Evolutionary conservation across 257 asterid genomes (phyloP).

Genomic region (Solanum bulbocastanum): DNA sequence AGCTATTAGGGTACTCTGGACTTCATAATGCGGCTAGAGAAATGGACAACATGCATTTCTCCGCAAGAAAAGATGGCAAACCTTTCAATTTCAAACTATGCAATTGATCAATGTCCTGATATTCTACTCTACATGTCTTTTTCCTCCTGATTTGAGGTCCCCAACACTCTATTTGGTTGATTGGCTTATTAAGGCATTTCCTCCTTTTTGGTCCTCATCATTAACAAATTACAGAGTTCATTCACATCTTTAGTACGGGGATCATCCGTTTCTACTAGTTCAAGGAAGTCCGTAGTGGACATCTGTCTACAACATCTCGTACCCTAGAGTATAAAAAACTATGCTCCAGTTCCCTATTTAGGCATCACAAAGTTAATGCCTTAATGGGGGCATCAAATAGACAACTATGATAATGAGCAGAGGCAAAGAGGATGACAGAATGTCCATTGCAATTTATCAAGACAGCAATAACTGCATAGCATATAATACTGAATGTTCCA

Average conservation of each 20-base stretch:
- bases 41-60: neutral
- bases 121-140: neutral
- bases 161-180: neutral
- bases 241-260: neutral
- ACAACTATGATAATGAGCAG: neutral
- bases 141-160: neutral
- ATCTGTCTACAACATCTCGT: neutral
- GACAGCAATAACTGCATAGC: neutral
- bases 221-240: neutral
- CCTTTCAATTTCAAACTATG: neutral
- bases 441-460: neutral
- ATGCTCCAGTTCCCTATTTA: neutral
- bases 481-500: neutral
- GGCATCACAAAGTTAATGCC: neutral
- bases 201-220: neutral
- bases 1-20: neutral
- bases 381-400: neutral
- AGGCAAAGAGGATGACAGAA: neutral
- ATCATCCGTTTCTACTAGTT: neutral
- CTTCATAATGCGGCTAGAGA: neutral
- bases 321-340: neutral
- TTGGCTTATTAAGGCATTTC: neutral
- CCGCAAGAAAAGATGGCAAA: neutral
- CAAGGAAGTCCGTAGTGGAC: neutral
- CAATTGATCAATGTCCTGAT: neutral